Conservation (phyloP, 345 rosid species). For the Camelina hispida region DNA sequence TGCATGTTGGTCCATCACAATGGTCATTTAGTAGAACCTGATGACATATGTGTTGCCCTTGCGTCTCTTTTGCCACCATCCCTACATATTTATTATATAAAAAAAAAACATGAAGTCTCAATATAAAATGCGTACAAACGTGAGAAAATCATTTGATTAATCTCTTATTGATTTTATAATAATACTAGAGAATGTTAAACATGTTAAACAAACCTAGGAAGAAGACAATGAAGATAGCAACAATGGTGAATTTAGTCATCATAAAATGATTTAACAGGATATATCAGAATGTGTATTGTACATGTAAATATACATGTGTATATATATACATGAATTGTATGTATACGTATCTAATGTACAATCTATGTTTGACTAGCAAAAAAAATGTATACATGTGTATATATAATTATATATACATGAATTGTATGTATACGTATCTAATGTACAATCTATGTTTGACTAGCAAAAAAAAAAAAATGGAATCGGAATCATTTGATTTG, state of each 20-base stretch:
- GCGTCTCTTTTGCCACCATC: constrained; percentile 26
- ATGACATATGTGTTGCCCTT: constrained; percentile 41
- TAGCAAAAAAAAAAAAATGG: not conserved
- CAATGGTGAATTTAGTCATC: constrained; percentile 18
- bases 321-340: not conserved
- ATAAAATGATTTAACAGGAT: not conserved
- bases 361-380: not conserved
- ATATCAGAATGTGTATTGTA: not conserved
- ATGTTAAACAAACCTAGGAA: constrained; percentile 32
- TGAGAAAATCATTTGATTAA: not conserved
- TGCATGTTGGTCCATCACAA: constrained; percentile 29
- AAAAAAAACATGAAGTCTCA: not conserved
- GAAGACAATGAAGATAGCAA: constrained; percentile 26
- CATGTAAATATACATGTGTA: not conserved
- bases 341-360: not conserved
- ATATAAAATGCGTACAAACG: not conserved
- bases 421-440: not conserved
- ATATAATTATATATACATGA: not conserved
- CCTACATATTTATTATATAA: not conserved
- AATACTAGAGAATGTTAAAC: not conserved
- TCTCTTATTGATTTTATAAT: not conserved
- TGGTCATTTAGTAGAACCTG: not conserved
- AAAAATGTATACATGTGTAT: not conserved
- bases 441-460: not conserved
- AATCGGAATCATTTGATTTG: not conserved